A percentile compares a stretch with the other conserved stretches of the same genome.
Conservation (phyloP, 345 rosid genomes). For the Cardamine chenopodiifolia region DNA sequence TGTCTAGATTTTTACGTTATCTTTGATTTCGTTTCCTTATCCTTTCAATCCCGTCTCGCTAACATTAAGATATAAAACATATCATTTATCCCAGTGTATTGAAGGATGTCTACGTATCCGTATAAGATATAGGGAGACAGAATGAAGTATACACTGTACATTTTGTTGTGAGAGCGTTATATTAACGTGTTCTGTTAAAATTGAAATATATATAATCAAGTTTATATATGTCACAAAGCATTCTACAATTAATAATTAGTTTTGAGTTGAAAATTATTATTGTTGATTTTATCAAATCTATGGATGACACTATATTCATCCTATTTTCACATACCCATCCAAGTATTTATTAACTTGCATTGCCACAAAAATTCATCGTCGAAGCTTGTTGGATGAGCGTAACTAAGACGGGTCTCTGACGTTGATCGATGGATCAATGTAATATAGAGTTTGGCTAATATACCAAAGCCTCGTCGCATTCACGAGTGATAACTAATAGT, state of each 20-base stretch:
- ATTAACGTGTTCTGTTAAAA: background rate
- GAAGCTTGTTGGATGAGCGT: background rate
- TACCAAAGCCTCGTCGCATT: conserved; percentile 23
- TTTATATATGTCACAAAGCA: too few species aligned
- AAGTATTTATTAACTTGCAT: background rate
- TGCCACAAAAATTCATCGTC: background rate
- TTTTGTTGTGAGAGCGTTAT: background rate
- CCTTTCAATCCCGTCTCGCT: background rate
- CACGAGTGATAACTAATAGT: background rate
- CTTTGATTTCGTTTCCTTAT: background rate
- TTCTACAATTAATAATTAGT: too few species aligned
- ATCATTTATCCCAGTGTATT: too few species aligned
- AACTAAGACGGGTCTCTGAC: conserved; percentile 17
- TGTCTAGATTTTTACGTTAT: conserved; percentile 38
- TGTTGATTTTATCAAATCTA: too few species aligned
- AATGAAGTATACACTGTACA: too few species aligned
- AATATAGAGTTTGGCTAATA: conserved; percentile 19
- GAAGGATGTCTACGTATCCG: too few species aligned
- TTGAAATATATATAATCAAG: background rate
- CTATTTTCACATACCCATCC: background rate
- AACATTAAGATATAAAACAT: background rate
- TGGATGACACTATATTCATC: background rate
- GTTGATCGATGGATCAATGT: conserved; percentile 19
- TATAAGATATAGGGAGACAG: too few species aligned
- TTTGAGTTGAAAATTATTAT: background rate